Percentiles rank a stretch among this genome's conserved stretches.
Conservation (phyloP, 2,329 filamentous ascomycete genomes). For the Parascedosporium putredinis region DNA sequence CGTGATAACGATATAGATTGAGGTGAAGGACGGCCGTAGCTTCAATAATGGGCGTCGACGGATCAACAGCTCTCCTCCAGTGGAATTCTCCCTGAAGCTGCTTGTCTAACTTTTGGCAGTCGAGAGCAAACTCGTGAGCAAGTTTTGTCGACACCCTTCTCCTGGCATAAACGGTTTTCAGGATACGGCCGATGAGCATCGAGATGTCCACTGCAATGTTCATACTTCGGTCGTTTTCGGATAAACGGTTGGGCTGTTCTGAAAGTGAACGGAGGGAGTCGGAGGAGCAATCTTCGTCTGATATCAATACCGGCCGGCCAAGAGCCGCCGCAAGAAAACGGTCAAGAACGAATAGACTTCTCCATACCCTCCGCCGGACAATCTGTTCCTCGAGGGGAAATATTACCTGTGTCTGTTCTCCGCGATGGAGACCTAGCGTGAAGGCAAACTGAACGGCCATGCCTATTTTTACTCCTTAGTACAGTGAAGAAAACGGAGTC, state of each 20-base stretch:
- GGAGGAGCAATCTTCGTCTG: constrained; percentile 50
- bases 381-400: constrained; percentile 36
- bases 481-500: too few relatives aligned
- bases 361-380: constrained; percentile 49
- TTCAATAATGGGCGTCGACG: constrained; percentile 20
- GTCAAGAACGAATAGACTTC: constrained; percentile 54
- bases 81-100: constrained; percentile 8
- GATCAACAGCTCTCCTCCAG: constrained; percentile 2
- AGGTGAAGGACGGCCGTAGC: constrained; percentile 51
- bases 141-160: constrained; percentile 46
- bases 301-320: constrained; percentile 51
- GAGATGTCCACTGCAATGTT: constrained; percentile 48
- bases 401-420: constrained; percentile 42
- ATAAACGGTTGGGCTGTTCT: constrained; percentile 17
- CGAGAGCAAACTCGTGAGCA: constrained; percentile 43
- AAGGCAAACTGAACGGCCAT: constrained; percentile 55
- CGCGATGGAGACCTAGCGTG: constrained; percentile 50
- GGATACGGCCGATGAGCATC: constrained; percentile 44
- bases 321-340: constrained; percentile 52
- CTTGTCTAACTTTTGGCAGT: constrained; percentile 34
- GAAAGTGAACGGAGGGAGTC: constrained; percentile 26
- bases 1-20: constrained; percentile 52
- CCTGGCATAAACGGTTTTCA: constrained; percentile 50
- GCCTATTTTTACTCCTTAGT: constrained; percentile 26
- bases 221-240: constrained; percentile 24